These are phyloP conservation scores for Acanthamoeba triangularis DNA, from an alignment of 208 protist species.

Conservation along the genomic window DNA sequence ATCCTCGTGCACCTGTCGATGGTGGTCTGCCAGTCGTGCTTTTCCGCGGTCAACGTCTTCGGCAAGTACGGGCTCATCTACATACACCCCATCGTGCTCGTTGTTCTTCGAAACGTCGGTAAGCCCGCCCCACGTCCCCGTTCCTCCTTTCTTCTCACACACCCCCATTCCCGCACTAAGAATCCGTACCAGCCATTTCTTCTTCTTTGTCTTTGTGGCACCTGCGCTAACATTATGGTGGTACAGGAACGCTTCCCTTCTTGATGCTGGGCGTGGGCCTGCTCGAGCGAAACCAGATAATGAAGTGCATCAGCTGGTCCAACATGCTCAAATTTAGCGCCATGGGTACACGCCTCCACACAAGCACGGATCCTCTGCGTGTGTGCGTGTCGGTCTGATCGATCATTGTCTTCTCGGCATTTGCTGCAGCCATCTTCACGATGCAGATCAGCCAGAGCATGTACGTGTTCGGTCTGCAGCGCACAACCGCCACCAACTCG, in stretches of 20 bases:
- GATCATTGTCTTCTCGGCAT: neutral
- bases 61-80: slow-evolving; percentile 17
- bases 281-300: neutral
- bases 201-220: neutral
- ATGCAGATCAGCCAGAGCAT: neutral
- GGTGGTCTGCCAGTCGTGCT: neutral
- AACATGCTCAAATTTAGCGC: neutral
- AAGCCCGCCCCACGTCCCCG: neutral
- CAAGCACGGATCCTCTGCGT: neutral
- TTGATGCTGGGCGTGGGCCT: neutral
- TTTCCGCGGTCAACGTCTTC: slow-evolving; percentile 23
- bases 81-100: neutral
- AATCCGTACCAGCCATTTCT: too few relatives aligned
- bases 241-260: slow-evolving; percentile 15
- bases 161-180: too few relatives aligned
- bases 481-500: slow-evolving; percentile 14
- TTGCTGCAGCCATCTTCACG: neutral
- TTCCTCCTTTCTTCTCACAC: neutral
- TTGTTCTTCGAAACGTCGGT: neutral
- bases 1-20: neutral
- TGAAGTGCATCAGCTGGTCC: neutral
- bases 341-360: neutral
- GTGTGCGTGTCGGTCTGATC: neutral
- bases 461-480: slow-evolving; percentile 1
- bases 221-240: neutral